These are phyloP conservation scores for Stagonosporopsis vannaccii DNA, from an alignment of 2,329 filamentous ascomycete genomes.

Conservation along the genomic window DNA sequence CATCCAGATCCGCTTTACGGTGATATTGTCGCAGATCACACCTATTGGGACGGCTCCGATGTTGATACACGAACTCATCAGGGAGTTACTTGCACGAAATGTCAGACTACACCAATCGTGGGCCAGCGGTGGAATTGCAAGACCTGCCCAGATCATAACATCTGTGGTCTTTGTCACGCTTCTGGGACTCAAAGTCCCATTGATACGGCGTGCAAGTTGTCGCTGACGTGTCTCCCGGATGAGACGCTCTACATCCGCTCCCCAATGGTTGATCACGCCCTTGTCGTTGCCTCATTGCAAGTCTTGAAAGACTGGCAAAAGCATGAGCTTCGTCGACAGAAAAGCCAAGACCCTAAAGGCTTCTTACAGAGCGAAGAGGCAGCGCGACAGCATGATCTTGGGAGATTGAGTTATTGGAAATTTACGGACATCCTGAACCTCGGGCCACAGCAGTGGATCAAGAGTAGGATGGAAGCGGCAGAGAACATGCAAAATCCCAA, in stretches of 20 bases:
- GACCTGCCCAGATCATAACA: constrained; percentile 33
- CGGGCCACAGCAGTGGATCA: constrained; percentile 13
- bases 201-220: constrained; percentile 28
- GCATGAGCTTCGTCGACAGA: constrained; percentile 34
- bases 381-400: constrained; percentile 34
- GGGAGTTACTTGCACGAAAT: constrained; percentile 28
- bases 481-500: constrained; percentile 11
- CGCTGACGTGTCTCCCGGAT: constrained; percentile 36
- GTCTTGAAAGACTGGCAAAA: constrained; percentile 46
- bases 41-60: constrained; percentile 43
- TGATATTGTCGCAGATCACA: constrained; percentile 46
- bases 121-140: constrained; percentile 40
- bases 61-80: constrained; percentile 23
- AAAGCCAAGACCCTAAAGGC: constrained; percentile 21
- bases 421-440: constrained; percentile 26
- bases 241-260: constrained; percentile 41
- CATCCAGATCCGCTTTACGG: constrained; percentile 42
- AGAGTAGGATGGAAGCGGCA: constrained; percentile 19
- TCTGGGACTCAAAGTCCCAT: constrained; percentile 13
- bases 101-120: constrained; percentile 28
- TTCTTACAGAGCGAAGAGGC: constrained; percentile 32
- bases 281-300: constrained; percentile 42
- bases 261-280: constrained; percentile 29
- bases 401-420: constrained; percentile 37
- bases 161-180: constrained; percentile 32